A percentile compares a stretch with the other conserved stretches of the same genome.
Evolutionary conservation across 148 eudicot genomes (phyloP).

Genomic region (Rhododendron henanense): DNA sequence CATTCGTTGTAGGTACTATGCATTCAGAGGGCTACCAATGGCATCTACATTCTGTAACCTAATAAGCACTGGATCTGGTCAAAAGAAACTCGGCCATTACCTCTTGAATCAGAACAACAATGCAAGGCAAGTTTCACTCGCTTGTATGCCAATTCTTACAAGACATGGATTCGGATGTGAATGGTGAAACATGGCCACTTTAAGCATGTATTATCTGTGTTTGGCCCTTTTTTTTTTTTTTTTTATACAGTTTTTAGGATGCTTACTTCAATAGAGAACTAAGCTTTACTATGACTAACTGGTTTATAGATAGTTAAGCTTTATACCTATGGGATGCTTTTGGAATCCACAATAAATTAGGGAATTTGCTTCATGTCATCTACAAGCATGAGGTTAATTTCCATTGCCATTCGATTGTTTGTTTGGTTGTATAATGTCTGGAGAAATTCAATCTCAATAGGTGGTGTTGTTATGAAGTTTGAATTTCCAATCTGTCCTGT

Average conservation of each 20-base stretch:
- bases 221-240: background rate
- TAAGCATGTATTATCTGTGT: background rate
- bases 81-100: background rate
- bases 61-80: background rate
- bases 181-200: background rate
- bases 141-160: background rate
- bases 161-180: background rate
- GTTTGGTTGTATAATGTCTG: background rate
- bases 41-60: conserved; percentile 11
- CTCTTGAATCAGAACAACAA: background rate
- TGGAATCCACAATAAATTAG: background rate
- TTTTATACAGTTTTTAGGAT: background rate
- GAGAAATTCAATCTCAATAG: background rate
- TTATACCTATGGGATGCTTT: background rate
- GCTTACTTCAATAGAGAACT: background rate
- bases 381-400: background rate
- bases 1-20: background rate
- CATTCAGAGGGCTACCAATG: conserved; percentile 1
- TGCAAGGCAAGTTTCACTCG: background rate
- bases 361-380: background rate
- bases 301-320: background rate
- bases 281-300: background rate
- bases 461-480: background rate
- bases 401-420: background rate
- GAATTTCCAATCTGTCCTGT: background rate